Base-by-base conservation (phyloP, 1,139 yeast genomes). In the Scheffersomyces insectosa region DNA sequence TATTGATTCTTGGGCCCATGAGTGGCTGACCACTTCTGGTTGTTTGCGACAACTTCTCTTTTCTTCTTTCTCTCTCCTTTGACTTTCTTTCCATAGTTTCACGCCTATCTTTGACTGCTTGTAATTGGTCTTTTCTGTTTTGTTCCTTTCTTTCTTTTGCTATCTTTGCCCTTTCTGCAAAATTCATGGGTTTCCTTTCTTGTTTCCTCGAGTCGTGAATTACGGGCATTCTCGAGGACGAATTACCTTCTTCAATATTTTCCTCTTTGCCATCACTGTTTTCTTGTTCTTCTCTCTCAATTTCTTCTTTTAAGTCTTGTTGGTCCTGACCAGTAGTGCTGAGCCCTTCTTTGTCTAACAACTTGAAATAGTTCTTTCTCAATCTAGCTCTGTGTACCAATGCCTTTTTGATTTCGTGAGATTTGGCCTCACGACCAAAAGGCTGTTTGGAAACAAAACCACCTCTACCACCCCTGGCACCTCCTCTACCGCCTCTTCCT, bases 1-100 rank as follows among this genome's bases (percentile, higher is more conserved):
- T 80, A 46, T 82, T 85, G 46, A 91, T 88, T 60, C 96, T 78
- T 8, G 97, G 95, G 0, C 89, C 97, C 95, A 91, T 88, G 39
- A 80, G 65, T 2, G 97, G 97, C 62, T 91, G 98, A 1, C 98
- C 97, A 5, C 73, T 63, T 49, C 73, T 73, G 1, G 96, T 90
- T 46, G 72, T 82, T 49, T 85, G 77, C 1, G 81, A 66, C 9
- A 85, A 52, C 31, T 66, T 68, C 45, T 77, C 78, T 49, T 80
- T 77, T 55, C 77, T 77, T 40, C 65, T 62, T 45, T 74, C 79
- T 31, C 87, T 42, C 31, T 54, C 55, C 43, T 42, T 46, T 35
- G 47, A 50, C 43, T 48, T 52, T 34, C 37, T 42, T 37, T 52
- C 62, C 20, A 55, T 45, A 36, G 46, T 37, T 38, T 46, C 43